phyloP scores from a whole-genome alignment of 2,329 filamentous ascomycete genomes.

The Sporothrix euskadiensis region DNA sequence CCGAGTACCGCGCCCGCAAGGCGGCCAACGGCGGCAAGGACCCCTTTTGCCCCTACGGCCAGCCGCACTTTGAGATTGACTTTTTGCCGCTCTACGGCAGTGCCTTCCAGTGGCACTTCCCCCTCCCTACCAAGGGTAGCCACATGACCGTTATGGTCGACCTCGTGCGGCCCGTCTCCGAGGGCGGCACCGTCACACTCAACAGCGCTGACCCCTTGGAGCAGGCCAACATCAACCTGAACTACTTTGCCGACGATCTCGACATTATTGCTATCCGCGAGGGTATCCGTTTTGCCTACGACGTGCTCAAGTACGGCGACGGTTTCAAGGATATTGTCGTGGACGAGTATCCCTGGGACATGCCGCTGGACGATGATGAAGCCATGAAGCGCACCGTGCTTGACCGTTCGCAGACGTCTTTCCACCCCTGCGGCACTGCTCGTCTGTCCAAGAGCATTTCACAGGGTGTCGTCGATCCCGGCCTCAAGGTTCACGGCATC shows the following conservation, averaged over 20 bases:
- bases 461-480: conserved; percentile 49
- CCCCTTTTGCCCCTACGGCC: conserved; percentile 56
- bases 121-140: conserved; percentile 45
- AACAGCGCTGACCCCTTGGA: conserved; percentile 57
- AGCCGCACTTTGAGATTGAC: conserved; percentile 64
- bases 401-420: conserved; percentile 57
- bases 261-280: conserved; percentile 59
- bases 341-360: conserved; percentile 60
- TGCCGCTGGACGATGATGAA: conserved; percentile 57
- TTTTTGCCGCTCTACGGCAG: conserved; percentile 59
- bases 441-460: conserved; percentile 49
- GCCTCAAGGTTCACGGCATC: conserved; percentile 50
- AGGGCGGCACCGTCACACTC: conserved; percentile 56
- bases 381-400: conserved; percentile 58
- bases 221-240: conserved; percentile 60
- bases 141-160: conserved; percentile 59
- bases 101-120: conserved; percentile 52
- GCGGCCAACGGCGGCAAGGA: conserved; percentile 48
- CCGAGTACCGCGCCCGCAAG: conserved; percentile 49
- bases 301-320: conserved; percentile 58
- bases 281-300: conserved; percentile 57
- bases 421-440: conserved; percentile 47
- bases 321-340: conserved; percentile 57
- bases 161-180: conserved; percentile 44
- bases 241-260: conserved; percentile 59